Evolutionary conservation across 1,284 basidiomycete species (phyloP).

Genomic region (Heterobasidion irregulare): DNA sequence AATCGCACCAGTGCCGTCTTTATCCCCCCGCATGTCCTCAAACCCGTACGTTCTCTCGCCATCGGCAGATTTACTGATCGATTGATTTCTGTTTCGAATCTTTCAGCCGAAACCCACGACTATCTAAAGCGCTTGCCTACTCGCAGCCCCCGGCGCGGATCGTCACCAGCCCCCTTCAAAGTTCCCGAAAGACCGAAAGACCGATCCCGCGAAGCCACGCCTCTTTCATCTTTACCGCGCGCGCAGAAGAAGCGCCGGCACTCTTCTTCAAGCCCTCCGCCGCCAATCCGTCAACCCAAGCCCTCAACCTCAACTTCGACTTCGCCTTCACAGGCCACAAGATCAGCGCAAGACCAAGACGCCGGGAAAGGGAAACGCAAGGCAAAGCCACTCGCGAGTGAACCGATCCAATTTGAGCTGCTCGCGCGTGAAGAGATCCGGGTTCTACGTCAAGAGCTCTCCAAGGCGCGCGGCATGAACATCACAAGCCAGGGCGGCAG

Average conservation of each 20-base stretch:
- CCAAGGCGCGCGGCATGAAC: slow-evolving; percentile 9
- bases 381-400: slow-evolving; percentile 2
- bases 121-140: background rate
- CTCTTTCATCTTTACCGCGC: background rate
- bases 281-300: too few relatives aligned
- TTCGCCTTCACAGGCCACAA: background rate
- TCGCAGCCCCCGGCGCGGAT: background rate
- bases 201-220: background rate
- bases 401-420: slow-evolving; percentile 14
- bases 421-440: slow-evolving; percentile 14
- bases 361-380: slow-evolving; percentile 6
- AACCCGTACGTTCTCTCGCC: too few relatives aligned
- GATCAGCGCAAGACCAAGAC: background rate
- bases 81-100: background rate
- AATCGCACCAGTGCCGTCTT: background rate
- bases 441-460: slow-evolving; percentile 14
- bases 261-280: background rate
- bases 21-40: background rate
- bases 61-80: background rate
- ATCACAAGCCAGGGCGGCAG: slow-evolving; percentile 7
- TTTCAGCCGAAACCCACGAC: too few relatives aligned
- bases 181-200: background rate
- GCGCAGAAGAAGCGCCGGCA: background rate
- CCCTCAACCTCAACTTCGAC: background rate
- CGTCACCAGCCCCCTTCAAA: background rate